Base-by-base conservation (phyloP, 1,284 basidiomycete species). In the Papiliotrema laurentii region DNA sequence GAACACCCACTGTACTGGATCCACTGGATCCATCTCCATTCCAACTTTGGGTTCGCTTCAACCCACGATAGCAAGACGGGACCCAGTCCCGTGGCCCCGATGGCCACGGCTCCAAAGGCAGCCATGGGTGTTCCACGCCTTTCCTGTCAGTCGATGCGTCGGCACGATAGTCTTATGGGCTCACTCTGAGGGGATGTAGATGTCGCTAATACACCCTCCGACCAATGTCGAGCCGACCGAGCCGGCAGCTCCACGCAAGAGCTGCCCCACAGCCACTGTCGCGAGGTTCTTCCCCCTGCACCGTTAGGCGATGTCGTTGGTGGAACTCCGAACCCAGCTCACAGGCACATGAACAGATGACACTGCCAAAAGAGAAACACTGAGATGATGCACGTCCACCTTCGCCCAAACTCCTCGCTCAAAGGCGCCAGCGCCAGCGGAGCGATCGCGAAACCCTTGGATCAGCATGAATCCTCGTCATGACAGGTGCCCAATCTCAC, bases 11-110 rank as follows among this genome's bases (percentile, higher is more conserved):
- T 86, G 64, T 83, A 76, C 55, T 84, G 81, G 26, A 88, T 79
- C 85, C 86, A 88, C 68, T 87, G 82, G 13, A 89, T 86, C 86
- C 87, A 89, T 31, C 84, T 77, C 87, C 87, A 89, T 47, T 77
- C 75, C 28, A 89, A 64, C 7, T 72, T 72, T 0, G 73, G 66
- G 50, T 83, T 80, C 60, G 81, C 78, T 60, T 85, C 84, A 6
- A 87, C 81, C 80, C 82, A 87, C 3, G 83, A 83, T 4, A 81
- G 78, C n/a, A 79, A 74, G 0, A 84, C 71, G 1, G 85, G 81
- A 2, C 84, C 86, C 1, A 87, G 52, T 0, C 84, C 85, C 0
- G 81, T 81, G 1, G 79, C 80, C 19, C 77, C 78, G 25, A 87
- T 69, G 0, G 80, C 81, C n/a, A 75, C 71, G 2, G 83, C 58